Conservation (phyloP, 345 rosid species). For the Hibiscus mutabilis region DNA sequence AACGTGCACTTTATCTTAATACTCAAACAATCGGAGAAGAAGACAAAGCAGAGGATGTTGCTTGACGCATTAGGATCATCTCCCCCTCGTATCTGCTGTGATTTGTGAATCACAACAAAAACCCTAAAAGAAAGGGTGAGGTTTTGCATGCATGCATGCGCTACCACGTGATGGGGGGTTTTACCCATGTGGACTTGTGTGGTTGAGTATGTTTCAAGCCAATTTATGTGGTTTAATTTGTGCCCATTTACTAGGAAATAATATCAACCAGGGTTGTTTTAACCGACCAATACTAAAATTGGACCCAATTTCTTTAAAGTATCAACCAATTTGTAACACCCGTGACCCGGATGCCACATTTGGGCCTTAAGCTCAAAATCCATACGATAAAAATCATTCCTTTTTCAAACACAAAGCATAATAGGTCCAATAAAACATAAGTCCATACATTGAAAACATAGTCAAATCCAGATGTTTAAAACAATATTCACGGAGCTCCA, state of each 20-base stretch:
- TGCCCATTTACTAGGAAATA: not conserved
- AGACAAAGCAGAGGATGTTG: conserved; percentile 41
- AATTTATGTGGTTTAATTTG: conserved; percentile 5
- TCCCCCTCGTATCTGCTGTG: conserved; percentile 24
- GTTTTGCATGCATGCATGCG: conserved; percentile 15
- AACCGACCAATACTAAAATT: not conserved
- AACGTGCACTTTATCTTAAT: not conserved
- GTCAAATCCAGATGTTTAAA: no score
- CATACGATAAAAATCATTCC: no score
- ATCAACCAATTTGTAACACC: no score
- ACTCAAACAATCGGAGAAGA: not conserved
- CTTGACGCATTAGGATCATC: conserved; percentile 38
- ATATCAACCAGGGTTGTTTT: not conserved
- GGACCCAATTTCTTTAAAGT: not conserved
- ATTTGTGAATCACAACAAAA: not conserved
- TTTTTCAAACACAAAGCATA: no score
- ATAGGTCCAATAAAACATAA: no score
- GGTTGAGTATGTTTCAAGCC: conserved; percentile 30
- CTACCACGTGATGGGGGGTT: conserved; percentile 23
- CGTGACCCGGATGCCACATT: no score
- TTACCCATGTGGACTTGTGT: not conserved
- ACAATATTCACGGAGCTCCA: no score
- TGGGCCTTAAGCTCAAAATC: no score
- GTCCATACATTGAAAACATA: no score
- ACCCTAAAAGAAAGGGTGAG: not conserved